Conservation (phyloP, 306 rosid species). For the Delonix regia region DNA sequence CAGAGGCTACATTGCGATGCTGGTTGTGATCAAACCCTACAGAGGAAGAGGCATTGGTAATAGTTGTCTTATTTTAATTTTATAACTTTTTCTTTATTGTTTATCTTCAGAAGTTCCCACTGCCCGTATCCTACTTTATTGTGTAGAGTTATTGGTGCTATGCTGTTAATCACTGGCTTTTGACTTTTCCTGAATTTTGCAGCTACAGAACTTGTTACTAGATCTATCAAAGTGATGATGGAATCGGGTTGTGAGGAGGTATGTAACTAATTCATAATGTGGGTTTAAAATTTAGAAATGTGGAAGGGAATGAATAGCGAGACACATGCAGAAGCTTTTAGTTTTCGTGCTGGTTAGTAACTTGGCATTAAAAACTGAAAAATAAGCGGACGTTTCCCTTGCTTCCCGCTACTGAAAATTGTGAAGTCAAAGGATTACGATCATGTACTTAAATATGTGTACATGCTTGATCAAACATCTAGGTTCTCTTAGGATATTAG, state of each 20-base stretch:
- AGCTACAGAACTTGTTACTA: slow-evolving; percentile 91
- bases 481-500: neutral
- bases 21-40: slow-evolving; percentile 86
- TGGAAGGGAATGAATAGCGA: slow-evolving; percentile 17
- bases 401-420: slow-evolving; percentile 7
- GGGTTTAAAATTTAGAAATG: neutral
- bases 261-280: slow-evolving; percentile 21
- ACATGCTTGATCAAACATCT: neutral
- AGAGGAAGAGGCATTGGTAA: slow-evolving; percentile 94
- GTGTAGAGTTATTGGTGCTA: neutral
- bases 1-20: slow-evolving; percentile 97
- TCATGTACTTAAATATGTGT: neutral
- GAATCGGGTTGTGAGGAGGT: slow-evolving; percentile 99
- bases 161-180: slow-evolving; percentile 26
- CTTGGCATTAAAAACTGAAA: slow-evolving; percentile 12
- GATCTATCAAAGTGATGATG: slow-evolving; percentile 91
- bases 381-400: neutral
- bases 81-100: neutral
- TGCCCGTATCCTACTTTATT: slow-evolving; percentile 13
- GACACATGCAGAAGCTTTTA: slow-evolving; percentile 3
- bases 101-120: neutral
- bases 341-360: slow-evolving; percentile 6
- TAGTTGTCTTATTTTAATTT: neutral
- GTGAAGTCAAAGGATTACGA: neutral
- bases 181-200: slow-evolving; percentile 35